Evolutionary conservation across 164 flowering plant genomes (phyloP), one percentile per base, ranked within the genome.

Genomic region (Berberis vulgaris): DNA sequence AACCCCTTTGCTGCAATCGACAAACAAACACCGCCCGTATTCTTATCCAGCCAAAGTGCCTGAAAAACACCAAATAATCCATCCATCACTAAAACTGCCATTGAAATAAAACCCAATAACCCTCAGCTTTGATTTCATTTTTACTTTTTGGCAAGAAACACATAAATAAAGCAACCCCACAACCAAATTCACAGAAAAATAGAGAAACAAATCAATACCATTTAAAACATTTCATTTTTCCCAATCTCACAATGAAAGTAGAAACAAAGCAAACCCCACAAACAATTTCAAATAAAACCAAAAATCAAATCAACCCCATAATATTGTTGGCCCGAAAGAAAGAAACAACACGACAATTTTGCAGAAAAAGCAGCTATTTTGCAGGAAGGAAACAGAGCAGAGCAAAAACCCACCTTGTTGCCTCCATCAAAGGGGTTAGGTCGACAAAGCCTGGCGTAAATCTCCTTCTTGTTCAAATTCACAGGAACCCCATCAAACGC

Each of bases 41-140:
- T 69, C 79, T 83, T 90, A 63, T 90, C 96, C 73, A 94, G 68
- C 98, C 98, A 94, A 59, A 74, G 83, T 67, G 63, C 83, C 98
- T 90, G 72, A 8, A 57, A 46, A 72, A 64, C 55, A 55, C 56
- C 60, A 54, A 43, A 41, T 26, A 26, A 26, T 26, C 26, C 26
- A 60, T 3, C 41, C 7, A 40, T 40, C 42, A 57, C 7, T 45
- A 68, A 72, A 59, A 2, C 63, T 9, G 57, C 57, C 61, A 66
- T 12, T 12, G 54, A 67, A 47, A 60, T 38, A 41, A 38, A 43
- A 46, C 26, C 26, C 26, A 26, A 26, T 26, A 26, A 26, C 0
- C 26, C 26, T 26, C 26, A 26, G 26, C 26, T 26, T 26, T 26
- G 26, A 26, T 26, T 26, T 26, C 26, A 26, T 26, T 26, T 26